Percentiles rank a stretch among this genome's conserved stretches.
Evolutionary conservation across 1,139 yeast genomes (phyloP).

Genomic region (Scheffersomyces lignicola): DNA sequence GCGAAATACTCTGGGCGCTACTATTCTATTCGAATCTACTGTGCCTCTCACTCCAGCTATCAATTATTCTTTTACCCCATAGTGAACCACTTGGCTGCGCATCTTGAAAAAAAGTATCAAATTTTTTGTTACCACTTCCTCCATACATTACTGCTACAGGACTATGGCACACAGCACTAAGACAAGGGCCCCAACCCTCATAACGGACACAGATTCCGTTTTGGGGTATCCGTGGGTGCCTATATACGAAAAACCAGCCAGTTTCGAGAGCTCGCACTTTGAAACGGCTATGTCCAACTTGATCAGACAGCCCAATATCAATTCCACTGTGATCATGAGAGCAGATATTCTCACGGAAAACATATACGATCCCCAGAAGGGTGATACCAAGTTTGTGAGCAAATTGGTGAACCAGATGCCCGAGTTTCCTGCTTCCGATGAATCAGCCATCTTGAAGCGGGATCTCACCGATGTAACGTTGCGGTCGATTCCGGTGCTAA

Average conservation of each 20-base stretch:
- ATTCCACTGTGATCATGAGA: conserved; percentile 85
- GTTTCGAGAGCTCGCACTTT: conserved; percentile 55
- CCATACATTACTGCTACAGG: too few species aligned
- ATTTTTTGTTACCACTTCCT: too few species aligned
- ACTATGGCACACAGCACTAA: too few species aligned
- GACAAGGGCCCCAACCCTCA: too few species aligned
- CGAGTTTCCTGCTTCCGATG: conserved; percentile 28
- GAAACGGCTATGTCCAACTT: conserved; percentile 78
- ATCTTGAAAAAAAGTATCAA: too few species aligned
- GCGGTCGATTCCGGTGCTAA: conserved; percentile 42
- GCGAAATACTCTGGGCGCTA: too few species aligned
- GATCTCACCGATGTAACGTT: conserved; percentile 59
- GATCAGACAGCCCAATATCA: conserved; percentile 84
- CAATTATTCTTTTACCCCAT: too few species aligned
- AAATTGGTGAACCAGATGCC: conserved; percentile 35
- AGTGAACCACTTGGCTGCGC: too few species aligned
- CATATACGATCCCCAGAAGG: conserved; percentile 37
- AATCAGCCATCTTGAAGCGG: conserved; percentile 40
- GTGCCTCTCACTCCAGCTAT: too few species aligned
- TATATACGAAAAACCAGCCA: conserved; percentile 45
- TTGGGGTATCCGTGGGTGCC: conserved; percentile 72
- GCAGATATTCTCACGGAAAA: conserved; percentile 77
- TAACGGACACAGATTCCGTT: conserved; percentile 27
- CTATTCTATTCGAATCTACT: too few species aligned
- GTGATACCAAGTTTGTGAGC: conserved; percentile 34